Conservation (phyloP, 331 rosid genomes). For the Malus hybrid region DNA sequence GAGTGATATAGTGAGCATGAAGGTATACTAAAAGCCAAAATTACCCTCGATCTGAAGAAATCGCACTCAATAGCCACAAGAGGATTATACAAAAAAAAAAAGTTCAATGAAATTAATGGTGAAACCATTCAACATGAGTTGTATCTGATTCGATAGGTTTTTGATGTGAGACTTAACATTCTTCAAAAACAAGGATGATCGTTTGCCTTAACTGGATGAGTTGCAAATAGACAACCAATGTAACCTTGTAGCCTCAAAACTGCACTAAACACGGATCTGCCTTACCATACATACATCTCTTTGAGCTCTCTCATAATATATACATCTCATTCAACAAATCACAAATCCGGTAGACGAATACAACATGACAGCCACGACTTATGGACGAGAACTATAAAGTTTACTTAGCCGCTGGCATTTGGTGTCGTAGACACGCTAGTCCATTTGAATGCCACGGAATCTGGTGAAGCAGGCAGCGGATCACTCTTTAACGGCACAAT, state of each 20-base stretch:
- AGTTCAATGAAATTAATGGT: too few species aligned
- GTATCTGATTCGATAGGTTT: too few species aligned
- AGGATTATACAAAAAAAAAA: too few species aligned
- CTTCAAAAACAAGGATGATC: too few species aligned
- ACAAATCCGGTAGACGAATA: constrained; percentile 3
- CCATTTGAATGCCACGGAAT: constrained; percentile 20
- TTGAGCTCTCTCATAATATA: neutral
- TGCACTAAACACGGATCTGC: too few species aligned
- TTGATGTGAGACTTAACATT: too few species aligned
- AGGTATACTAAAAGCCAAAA: too few species aligned
- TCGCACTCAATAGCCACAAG: too few species aligned
- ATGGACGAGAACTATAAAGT: neutral
- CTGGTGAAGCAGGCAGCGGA: constrained; percentile 47
- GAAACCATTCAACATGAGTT: too few species aligned
- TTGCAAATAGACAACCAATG: neutral
- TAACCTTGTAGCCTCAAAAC: neutral
- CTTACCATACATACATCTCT: too few species aligned
- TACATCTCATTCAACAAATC: constrained; percentile 19
- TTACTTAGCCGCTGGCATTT: constrained; percentile 28
- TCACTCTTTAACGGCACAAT: constrained; percentile 40
- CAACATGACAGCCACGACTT: neutral
- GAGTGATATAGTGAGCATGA: too few species aligned
- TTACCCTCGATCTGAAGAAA: too few species aligned
- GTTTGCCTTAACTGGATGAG: neutral
- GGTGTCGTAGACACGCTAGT: constrained; percentile 40